These are phyloP conservation scores for Auxenochlorella protothecoides DNA, from an alignment of 139 green algal species.

Conservation along the genomic window DNA sequence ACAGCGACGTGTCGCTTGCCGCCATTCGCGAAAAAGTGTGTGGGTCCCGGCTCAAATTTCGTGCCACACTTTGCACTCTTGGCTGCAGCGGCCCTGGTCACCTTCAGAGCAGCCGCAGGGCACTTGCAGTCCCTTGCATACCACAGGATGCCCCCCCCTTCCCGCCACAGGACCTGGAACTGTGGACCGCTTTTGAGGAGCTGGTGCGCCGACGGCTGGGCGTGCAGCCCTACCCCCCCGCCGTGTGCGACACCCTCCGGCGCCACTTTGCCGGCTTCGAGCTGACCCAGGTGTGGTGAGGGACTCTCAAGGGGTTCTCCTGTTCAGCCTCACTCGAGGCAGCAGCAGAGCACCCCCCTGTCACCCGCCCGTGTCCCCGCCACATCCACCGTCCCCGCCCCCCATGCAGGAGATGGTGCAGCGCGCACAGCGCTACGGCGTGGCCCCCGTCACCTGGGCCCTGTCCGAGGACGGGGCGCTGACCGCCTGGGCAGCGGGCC, in stretches of 20 bases:
- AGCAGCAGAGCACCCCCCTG: neutral
- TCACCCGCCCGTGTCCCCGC: neutral
- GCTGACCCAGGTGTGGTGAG: conserved; percentile 2
- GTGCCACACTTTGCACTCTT: too few species aligned
- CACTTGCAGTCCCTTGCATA: neutral
- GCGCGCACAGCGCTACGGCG: conserved; percentile 2
- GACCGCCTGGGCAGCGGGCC: conserved; percentile 11
- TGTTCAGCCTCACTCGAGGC: neutral
- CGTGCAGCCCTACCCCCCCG: conserved; percentile 11
- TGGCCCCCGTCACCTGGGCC: neutral
- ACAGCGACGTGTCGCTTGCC: conserved; percentile 11
- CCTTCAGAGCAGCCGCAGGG: neutral
- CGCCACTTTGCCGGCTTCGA: conserved; percentile 15
- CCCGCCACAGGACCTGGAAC: conserved; percentile 11
- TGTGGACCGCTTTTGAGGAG: conserved; percentile 14
- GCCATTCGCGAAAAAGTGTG: conserved; percentile 12
- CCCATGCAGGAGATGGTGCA: conserved; percentile 17
- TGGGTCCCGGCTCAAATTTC: neutral
- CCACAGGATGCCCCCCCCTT: conserved; percentile 1
- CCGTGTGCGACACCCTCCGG: conserved; percentile 18
- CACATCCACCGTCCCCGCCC: neutral
- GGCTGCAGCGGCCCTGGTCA: neutral
- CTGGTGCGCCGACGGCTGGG: neutral
- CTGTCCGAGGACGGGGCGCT: neutral
- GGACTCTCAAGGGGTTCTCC: neutral